Percentiles rank a stretch among this genome's conserved stretches.
phyloP scores from a whole-genome alignment of 306 rosid genomes.

The Cucurbita ficifolia region DNA sequence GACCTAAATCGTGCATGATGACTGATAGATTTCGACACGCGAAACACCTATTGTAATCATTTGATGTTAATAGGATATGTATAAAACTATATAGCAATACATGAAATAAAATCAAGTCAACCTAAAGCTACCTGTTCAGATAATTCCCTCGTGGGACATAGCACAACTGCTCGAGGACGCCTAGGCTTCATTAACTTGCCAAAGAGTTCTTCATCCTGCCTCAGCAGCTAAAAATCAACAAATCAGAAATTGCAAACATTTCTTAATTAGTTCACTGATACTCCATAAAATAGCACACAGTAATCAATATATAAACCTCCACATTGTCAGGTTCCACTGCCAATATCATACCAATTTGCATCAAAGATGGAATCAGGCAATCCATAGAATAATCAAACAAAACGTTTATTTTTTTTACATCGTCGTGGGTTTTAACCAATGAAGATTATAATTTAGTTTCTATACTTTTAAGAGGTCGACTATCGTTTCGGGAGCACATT shows the following conservation, averaged over 20 bases:
- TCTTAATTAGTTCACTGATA: neutral
- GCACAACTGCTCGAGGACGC: conserved; percentile 83
- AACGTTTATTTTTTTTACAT: no score
- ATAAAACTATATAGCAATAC: neutral
- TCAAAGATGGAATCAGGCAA: neutral
- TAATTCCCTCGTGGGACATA: conserved; percentile 89
- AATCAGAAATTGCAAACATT: neutral
- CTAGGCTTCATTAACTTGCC: conserved; percentile 68
- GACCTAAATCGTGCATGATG: conserved; percentile 86
- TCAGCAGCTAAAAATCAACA: conserved; percentile 45
- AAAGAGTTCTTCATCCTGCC: conserved; percentile 57
- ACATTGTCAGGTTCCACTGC: neutral
- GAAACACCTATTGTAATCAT: conserved; percentile 51
- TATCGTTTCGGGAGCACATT: no score
- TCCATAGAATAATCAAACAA: neutral
- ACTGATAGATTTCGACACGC: conserved; percentile 76
- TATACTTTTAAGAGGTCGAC: no score
- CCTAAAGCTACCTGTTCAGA: conserved; percentile 62
- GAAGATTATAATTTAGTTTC: no score
- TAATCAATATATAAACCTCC: neutral
- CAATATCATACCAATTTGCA: neutral
- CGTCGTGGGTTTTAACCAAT: no score
- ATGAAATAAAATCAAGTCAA: neutral
- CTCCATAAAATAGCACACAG: neutral
- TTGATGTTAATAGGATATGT: conserved; percentile 10